Evolutionary conservation across 805 yeast species (phyloP).

Genomic region (Candida palmyrensis): DNA sequence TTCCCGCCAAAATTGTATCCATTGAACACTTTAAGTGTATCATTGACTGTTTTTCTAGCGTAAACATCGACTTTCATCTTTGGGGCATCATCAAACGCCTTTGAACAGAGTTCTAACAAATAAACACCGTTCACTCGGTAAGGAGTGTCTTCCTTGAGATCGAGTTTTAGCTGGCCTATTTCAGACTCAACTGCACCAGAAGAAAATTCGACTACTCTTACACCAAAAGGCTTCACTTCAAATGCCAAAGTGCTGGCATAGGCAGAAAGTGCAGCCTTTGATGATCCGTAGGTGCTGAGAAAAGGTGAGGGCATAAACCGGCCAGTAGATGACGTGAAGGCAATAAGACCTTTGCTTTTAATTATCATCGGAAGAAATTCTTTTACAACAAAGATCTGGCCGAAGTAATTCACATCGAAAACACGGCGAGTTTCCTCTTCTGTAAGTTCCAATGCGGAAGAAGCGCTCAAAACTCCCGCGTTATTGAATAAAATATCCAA

Average conservation of each 20-base stretch:
- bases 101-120: not conserved
- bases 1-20: constrained; percentile 7
- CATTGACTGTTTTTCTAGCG: constrained; percentile 18
- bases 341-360: constrained; percentile 28
- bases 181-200: constrained; percentile 17
- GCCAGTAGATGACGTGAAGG: constrained; percentile 33
- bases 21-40: constrained; percentile 14
- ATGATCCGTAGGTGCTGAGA: constrained; percentile 25
- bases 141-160: not conserved
- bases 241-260: constrained; percentile 13
- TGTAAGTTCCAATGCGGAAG: constrained; percentile 28
- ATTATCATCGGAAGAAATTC: constrained; percentile 26
- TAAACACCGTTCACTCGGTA: not conserved
- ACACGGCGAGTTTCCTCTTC: constrained; percentile 13
- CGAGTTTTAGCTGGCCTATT: constrained; percentile 1
- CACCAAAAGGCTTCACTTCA: constrained; percentile 15
- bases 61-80: constrained; percentile 18
- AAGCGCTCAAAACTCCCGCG: constrained; percentile 28
- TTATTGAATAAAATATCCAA: constrained; percentile 37
- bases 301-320: constrained; percentile 28
- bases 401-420: constrained; percentile 36
- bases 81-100: constrained; percentile 3
- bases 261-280: constrained; percentile 21
- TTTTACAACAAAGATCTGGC: constrained; percentile 31
- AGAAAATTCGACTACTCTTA: constrained; percentile 13